Base-by-base conservation (phyloP, 495 filamentous ascomycete species). In the Trichoderma erinaceum region DNA sequence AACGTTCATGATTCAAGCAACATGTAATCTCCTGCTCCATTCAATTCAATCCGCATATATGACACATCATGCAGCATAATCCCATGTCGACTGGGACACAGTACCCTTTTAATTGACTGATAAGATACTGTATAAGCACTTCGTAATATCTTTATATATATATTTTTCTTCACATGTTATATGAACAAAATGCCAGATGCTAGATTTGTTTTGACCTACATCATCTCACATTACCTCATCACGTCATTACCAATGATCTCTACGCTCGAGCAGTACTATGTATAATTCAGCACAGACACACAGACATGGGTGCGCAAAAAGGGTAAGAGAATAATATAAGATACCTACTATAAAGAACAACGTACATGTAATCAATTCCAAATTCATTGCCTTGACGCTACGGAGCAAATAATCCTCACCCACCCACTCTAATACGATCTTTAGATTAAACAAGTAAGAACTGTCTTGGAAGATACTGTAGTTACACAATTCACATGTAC, bases 51-150 rank as follows among this genome's bases (percentile, higher is more conserved):
- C 25, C 56, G 56, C 56, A 61, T 61, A 61, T 61, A 25, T 61
- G 56, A 61, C 56, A 61, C 56, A 61, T 61, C 56, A 61, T 25
- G 56, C 25, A 23, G 56, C 56, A 32, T 27, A 10, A 27, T 16
- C 44, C n/a, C n/a, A 15, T 46, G 15, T 16, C 44, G 32, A n/a
- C n/a, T n/a, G n/a, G n/a, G n/a, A n/a, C n/a, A n/a, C 6, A 35
- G 6, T 35, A 35, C 8, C 35, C 35, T 10, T 38, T 38, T 38
- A 5, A 5, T 38, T 38, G 7, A 29, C 4, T 29, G 29, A 29
- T 29, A 1, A 29, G 4, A 38, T 38, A 38, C 6, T 35, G 6
- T 38, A 38, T 38, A 29, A 29, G 29, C 29, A 38, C 35, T 38
- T 38, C 5, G 35, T 38, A 38, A 7, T 38, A 38, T 38, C 4